These are phyloP conservation scores for Trichoderma atroviride DNA, from an alignment of 2,329 filamentous ascomycete species.

Conservation along the genomic window DNA sequence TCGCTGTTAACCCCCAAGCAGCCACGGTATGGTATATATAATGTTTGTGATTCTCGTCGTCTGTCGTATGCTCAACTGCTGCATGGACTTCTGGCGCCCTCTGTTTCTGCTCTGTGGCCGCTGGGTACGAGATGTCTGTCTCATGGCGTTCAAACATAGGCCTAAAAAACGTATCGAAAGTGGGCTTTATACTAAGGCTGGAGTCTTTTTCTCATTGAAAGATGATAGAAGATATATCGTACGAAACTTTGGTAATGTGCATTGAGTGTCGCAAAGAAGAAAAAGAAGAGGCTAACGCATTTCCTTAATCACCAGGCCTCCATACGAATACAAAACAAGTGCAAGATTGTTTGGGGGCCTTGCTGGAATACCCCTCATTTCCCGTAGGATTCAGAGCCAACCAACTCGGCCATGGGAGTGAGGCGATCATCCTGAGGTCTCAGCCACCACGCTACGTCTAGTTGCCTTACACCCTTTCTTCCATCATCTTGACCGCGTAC, in stretches of 20 bases:
- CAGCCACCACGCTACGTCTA: constrained; percentile 14
- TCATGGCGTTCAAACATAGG: constrained; percentile 20
- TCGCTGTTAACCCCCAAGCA: constrained; percentile 23
- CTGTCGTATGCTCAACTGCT: background rate
- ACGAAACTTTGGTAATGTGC: background rate
- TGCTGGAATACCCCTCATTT: constrained; percentile 16
- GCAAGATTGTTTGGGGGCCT: background rate
- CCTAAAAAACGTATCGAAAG: background rate
- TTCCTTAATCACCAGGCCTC: background rate
- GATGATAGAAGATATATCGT: background rate
- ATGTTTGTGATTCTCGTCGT: background rate
- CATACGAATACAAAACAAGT: background rate
- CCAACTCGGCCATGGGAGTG: background rate
- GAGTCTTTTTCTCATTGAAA: background rate
- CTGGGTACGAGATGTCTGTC: background rate
- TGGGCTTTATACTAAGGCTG: background rate
- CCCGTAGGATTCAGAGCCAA: background rate
- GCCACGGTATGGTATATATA: constrained; percentile 11
- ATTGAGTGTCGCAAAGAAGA: background rate
- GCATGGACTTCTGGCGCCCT: background rate
- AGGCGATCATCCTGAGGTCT: constrained; percentile 2
- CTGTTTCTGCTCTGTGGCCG: constrained; percentile 4
- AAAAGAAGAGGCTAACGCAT: background rate
- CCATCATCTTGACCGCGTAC: background rate
- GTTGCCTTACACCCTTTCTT: constrained; percentile 3